phyloP scores from a whole-genome alignment of 257 asterid genomes.

The Nyctanthes arbortristis region DNA sequence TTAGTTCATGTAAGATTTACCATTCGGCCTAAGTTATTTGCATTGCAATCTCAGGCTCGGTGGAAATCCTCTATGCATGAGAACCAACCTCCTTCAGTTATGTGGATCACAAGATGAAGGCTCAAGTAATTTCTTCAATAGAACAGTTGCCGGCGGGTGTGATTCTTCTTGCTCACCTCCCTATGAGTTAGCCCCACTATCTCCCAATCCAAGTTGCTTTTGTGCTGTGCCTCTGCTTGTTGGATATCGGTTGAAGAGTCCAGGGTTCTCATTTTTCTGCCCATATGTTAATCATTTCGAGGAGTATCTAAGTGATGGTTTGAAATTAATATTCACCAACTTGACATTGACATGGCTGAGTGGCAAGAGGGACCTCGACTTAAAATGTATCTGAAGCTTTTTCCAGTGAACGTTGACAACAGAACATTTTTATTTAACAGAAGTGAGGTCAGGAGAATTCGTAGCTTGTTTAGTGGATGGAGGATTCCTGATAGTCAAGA shows the following conservation, averaged over 20 bases:
- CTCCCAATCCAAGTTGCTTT: conserved; percentile 51
- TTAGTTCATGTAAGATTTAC: not conserved
- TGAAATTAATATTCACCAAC: conserved; percentile 57
- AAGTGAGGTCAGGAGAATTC: conserved; percentile 45
- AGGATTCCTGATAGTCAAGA: conserved; percentile 32
- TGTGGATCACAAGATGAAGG: conserved; percentile 59
- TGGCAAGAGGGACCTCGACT: conserved; percentile 90
- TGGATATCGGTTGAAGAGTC: conserved; percentile 92
- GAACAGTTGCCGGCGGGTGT: conserved; percentile 38
- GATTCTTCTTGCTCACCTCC: conserved; percentile 57
- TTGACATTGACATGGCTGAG: conserved; percentile 48
- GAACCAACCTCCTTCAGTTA: conserved; percentile 27
- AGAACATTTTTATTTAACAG: conserved; percentile 26
- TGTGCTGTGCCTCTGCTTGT: conserved; percentile 84
- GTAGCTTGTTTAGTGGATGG: conserved; percentile 45
- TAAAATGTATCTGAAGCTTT: conserved; percentile 70
- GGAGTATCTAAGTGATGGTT: conserved; percentile 60
- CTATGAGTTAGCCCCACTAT: conserved; percentile 57
- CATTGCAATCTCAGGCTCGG: conserved; percentile 53
- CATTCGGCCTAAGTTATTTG: not conserved
- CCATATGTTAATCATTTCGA: conserved; percentile 55
- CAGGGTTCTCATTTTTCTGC: conserved; percentile 70
- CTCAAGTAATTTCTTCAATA: conserved; percentile 30
- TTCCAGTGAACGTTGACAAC: conserved; percentile 50
- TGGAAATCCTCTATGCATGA: conserved; percentile 80